Evolutionary conservation across 78 protist genomes (phyloP).

Genomic region (Fonticula alba): DNA sequence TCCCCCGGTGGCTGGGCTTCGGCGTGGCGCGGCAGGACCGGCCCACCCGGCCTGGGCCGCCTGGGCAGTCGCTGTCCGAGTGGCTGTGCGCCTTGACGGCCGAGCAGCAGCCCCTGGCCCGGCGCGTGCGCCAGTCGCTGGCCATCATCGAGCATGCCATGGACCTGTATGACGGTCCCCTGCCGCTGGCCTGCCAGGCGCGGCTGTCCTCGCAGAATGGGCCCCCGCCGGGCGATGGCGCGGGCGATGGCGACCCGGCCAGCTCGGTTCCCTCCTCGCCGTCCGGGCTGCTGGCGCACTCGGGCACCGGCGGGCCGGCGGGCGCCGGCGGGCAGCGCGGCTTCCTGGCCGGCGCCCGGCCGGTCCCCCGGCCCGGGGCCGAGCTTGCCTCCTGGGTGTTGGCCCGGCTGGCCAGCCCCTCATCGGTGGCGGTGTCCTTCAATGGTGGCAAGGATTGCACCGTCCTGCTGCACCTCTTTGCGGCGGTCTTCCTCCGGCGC

Average conservation of each 20-base stretch:
- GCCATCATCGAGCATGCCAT: neutral
- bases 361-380: neutral
- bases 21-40: too few relatives aligned
- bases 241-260: neutral
- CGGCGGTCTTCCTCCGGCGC: neutral
- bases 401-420: neutral
- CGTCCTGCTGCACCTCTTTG: slow-evolving; percentile 26
- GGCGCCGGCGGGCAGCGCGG: neutral
- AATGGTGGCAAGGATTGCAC: slow-evolving; percentile 54
- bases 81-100: neutral
- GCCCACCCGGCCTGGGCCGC: too few relatives aligned
- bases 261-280: neutral
- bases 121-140: neutral
- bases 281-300: neutral
- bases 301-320: neutral
- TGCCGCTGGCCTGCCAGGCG: too few relatives aligned
- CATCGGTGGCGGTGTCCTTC: slow-evolving; percentile 17
- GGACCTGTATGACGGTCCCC: slow-evolving; percentile 4
- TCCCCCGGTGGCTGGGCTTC: too few relatives aligned
- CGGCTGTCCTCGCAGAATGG: neutral
- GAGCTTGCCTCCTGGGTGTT: neutral
- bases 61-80: too few relatives aligned
- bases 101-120: neutral
- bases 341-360: neutral
- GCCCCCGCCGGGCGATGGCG: neutral